phyloP scores from a whole-genome alignment of 306 rosid genomes.

The Malus asiatica region DNA sequence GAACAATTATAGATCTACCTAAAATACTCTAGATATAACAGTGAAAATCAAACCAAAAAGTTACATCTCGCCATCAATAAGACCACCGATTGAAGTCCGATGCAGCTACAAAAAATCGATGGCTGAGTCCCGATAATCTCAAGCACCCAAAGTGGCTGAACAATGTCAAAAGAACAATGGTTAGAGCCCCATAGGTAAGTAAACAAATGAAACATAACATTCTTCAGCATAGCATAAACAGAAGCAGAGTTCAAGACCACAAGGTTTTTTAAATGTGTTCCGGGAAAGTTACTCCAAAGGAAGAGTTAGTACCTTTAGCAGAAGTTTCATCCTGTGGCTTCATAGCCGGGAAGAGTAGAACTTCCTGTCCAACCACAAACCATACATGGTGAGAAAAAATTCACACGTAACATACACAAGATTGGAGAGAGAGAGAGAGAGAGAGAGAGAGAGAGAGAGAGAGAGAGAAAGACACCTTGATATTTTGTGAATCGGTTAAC shows the following conservation, averaged over 20 bases:
- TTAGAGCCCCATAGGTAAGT: neutral
- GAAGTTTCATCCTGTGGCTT: slow-evolving; percentile 62
- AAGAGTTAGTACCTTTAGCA: slow-evolving; percentile 21
- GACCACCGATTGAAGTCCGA: neutral
- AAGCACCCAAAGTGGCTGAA: slow-evolving; percentile 3
- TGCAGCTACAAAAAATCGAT: neutral
- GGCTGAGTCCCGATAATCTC: neutral
- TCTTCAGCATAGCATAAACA: neutral
- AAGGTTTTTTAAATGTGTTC: neutral
- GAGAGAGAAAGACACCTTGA: too few relatives aligned
- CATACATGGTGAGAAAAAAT: neutral
- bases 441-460: neutral
- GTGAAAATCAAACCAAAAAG: neutral
- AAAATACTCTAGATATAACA: too few relatives aligned
- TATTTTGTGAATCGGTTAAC: slow-evolving; percentile 79
- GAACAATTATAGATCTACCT: too few relatives aligned
- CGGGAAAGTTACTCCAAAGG: neutral
- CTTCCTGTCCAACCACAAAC: slow-evolving; percentile 51
- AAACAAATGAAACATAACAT: neutral
- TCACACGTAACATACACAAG: neutral
- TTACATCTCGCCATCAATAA: neutral
- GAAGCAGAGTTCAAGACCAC: neutral
- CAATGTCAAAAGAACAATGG: neutral
- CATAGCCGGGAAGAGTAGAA: slow-evolving; percentile 84
- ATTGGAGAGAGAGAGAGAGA: neutral